These are phyloP conservation scores for Myrica gale DNA, from an alignment of 306 rosid genomes.

Conservation along the genomic window DNA sequence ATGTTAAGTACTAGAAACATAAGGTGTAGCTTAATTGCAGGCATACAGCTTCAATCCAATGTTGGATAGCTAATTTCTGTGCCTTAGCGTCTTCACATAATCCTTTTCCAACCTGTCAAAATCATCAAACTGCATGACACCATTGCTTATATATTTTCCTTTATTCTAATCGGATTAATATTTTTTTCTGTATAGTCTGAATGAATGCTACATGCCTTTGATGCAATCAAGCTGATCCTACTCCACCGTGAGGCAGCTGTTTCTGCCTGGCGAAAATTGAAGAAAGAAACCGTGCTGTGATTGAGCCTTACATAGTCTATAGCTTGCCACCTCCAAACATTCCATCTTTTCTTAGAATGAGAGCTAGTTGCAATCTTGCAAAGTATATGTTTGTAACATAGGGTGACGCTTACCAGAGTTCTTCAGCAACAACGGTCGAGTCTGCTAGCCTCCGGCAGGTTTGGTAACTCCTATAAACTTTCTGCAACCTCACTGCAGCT, in stretches of 20 bases:
- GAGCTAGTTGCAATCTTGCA: neutral
- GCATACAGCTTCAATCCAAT: constrained; percentile 54
- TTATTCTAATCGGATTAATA: neutral
- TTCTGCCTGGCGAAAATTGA: constrained; percentile 29
- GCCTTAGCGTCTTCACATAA: constrained; percentile 37
- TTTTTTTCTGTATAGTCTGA: neutral
- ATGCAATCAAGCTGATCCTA: constrained; percentile 36
- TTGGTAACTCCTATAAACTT: constrained; percentile 44
- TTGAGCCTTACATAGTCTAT: constrained; percentile 31
- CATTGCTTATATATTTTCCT: neutral
- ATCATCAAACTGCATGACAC: neutral
- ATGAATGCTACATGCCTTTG: constrained; percentile 23
- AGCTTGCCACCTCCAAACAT: constrained; percentile 31
- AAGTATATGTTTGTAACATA: neutral
- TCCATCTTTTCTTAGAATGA: neutral
- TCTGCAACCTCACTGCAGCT: constrained; percentile 50
- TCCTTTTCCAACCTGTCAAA: constrained; percentile 47
- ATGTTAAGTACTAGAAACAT: neutral
- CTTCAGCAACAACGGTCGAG: constrained; percentile 41
- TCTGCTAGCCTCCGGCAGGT: constrained; percentile 44
- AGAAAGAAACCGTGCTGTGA: constrained; percentile 32
- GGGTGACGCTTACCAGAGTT: constrained; percentile 28
- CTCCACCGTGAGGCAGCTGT: constrained; percentile 33
- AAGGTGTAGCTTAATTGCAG: neutral
- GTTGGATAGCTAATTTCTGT: constrained; percentile 47